phyloP scores from a whole-genome alignment of 768 basidiomycete genomes.

The Leccinum truebloodii region DNA sequence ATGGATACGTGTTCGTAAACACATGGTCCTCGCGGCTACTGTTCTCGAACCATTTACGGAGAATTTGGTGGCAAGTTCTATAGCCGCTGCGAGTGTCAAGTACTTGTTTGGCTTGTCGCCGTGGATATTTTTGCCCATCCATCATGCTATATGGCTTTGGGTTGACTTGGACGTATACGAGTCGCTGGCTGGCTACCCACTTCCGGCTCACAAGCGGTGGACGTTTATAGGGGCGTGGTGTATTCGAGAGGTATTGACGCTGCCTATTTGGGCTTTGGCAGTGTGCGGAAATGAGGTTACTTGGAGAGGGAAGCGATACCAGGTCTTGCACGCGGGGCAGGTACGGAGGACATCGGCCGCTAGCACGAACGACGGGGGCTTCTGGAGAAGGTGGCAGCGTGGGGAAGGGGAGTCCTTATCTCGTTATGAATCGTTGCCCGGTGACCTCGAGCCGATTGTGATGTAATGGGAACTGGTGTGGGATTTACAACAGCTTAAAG shows the following conservation, averaged over 20 bases:
- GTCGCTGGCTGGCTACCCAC: slow-evolving; percentile 68
- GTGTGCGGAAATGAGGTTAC: slow-evolving; percentile 78
- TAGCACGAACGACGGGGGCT: slow-evolving; percentile 21
- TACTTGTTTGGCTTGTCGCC: slow-evolving; percentile 51
- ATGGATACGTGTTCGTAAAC: slow-evolving; percentile 96
- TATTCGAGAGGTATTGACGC: slow-evolving; percentile 74
- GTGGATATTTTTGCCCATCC: slow-evolving; percentile 56
- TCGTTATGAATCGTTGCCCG: slow-evolving; percentile 18
- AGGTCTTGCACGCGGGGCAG: slow-evolving; percentile 73
- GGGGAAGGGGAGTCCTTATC: slow-evolving; percentile 12
- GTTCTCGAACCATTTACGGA: slow-evolving; percentile 93
- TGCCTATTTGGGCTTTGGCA: slow-evolving; percentile 87
- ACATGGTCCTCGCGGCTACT: slow-evolving; percentile 88
- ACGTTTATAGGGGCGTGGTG: slow-evolving; percentile 78
- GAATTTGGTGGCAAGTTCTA: slow-evolving; percentile 65
- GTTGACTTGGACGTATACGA: slow-evolving; percentile 84
- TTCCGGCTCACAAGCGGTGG: slow-evolving; percentile 49
- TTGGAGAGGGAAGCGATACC: slow-evolving; percentile 86
- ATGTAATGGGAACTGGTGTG: slow-evolving; percentile 22
- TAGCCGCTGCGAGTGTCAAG: slow-evolving; percentile 57
- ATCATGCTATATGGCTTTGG: slow-evolving; percentile 68
- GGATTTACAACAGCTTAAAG: slow-evolving; percentile 26
- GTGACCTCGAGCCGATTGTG: slow-evolving; percentile 17
- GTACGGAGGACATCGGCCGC: slow-evolving; percentile 39
- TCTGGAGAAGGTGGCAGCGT: slow-evolving; percentile 28